A percentile compares a stretch with the other conserved stretches of the same genome.
Conservation (phyloP, 176 grass and related monocot species). For the Areca catechu region DNA sequence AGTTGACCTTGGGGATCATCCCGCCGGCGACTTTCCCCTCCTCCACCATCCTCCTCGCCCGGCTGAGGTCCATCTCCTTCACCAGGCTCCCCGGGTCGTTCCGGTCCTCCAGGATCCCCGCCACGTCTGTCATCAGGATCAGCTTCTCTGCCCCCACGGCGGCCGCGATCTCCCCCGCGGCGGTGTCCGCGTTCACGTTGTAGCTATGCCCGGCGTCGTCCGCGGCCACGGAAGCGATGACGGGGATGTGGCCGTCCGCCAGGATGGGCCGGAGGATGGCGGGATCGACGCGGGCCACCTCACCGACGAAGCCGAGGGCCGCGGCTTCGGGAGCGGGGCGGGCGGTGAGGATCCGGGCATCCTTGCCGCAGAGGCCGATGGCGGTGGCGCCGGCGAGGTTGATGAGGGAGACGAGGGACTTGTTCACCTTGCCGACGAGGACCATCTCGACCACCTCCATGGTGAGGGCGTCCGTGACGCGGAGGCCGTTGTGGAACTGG, state of each 20-base stretch:
- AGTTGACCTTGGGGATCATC: slow-evolving; percentile 87
- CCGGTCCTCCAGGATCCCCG: slow-evolving; percentile 48
- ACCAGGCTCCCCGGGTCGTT: slow-evolving; percentile 56
- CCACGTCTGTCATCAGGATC: slow-evolving; percentile 63
- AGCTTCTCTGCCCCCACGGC: slow-evolving; percentile 76
- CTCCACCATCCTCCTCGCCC: slow-evolving; percentile 48
- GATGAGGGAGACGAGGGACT: too few relatives aligned
- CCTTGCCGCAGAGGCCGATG: too few relatives aligned
- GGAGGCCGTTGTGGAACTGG: too few relatives aligned
- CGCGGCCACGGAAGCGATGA: slow-evolving; percentile 75
- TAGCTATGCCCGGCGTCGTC: slow-evolving; percentile 65
- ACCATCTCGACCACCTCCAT: too few relatives aligned
- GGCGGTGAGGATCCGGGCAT: too few relatives aligned
- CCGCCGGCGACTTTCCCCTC: slow-evolving; percentile 74
- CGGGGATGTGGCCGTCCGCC: slow-evolving; percentile 85
- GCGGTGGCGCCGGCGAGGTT: too few relatives aligned
- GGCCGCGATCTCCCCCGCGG: slow-evolving; percentile 62
- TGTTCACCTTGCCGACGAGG: too few relatives aligned
- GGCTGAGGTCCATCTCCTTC: slow-evolving; percentile 53
- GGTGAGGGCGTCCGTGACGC: too few relatives aligned
- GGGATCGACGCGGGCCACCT: too few relatives aligned
- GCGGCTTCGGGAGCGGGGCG: too few relatives aligned
- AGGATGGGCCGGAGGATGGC: too few relatives aligned
- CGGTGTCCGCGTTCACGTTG: slow-evolving; percentile 85
- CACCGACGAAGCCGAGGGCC: too few relatives aligned